Base-by-base conservation (phyloP, 2,329 filamentous ascomycete genomes). In the Xylariaceae sp. region DNA sequence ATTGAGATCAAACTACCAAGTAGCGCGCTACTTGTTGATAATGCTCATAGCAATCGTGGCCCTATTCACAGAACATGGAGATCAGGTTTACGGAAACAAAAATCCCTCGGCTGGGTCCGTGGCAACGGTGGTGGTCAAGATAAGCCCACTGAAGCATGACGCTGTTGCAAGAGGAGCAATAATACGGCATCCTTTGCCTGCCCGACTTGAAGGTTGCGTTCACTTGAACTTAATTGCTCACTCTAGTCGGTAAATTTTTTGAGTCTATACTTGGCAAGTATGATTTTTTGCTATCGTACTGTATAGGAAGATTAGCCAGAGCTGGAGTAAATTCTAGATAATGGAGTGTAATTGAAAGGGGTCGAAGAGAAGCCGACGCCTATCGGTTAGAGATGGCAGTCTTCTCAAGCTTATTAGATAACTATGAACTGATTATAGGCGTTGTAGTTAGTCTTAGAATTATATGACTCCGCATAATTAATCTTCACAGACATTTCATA, bases 21-120 rank as follows among this genome's bases (percentile, higher is more conserved):
- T 16, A 26, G 28, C 7, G 16, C 16, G 8, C 11, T 44, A 17
- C 26, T 21, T 19, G 26, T 16, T 7, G 40, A 43, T 3, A 23
- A 12, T 1, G n/a, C 24, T 37, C 34, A 41, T 17, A 16, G 17
- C 19, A 21, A 44, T 40, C 39, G 23, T 21, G 40, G 21, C 12
- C 36, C 23, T 16, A 8, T 36, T 17, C 34, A 45, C 6, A 48
- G 45, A 36, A 19, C 56, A 14, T 34, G 17, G 37, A 49, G 41
- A 23, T 33, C 39, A 29, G 56, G 53, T 31, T 29, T 62, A 19
- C 56, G 56, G 26, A 53, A 53, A 37, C 60, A 62, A 37, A 45
- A 49, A 34, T 60, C 56, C 16, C 53, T 60, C 11, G 56, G 60
- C 29, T 57, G 57, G 53, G 34, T 60, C 7, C 56, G 53, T 19